Conservation (phyloP, 768 basidiomycete genomes). For the Coprinopsis strossmayeri region DNA sequence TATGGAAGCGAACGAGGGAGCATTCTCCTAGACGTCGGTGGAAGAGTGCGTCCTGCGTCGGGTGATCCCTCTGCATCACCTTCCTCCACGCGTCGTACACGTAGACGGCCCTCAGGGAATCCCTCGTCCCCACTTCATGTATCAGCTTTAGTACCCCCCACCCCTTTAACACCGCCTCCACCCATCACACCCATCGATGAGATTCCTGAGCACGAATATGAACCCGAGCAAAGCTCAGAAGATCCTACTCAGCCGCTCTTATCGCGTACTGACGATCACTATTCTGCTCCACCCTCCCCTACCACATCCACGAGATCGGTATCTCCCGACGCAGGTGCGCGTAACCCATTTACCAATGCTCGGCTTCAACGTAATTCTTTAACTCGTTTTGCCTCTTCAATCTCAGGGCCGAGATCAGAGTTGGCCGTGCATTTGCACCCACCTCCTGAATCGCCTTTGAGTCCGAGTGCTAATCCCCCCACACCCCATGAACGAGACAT, state of each 20-base stretch:
- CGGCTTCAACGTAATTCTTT: constrained; percentile 58
- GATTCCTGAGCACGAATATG: constrained; percentile 36
- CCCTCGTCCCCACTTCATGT: constrained; percentile 65
- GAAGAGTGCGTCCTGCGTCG: constrained; percentile 34
- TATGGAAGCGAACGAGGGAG: constrained; percentile 97
- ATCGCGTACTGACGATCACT: constrained; percentile 7
- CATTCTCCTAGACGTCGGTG: constrained; percentile 89
- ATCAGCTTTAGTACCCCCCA: constrained; percentile 35
- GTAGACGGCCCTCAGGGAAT: constrained; percentile 47
- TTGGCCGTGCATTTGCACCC: constrained; percentile 66
- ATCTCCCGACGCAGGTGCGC: constrained; percentile 75
- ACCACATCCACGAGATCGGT: constrained; percentile 48
- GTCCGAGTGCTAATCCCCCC: constrained; percentile 69
- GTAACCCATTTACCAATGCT: constrained; percentile 72
- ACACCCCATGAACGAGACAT: constrained; percentile 84
- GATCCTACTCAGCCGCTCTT: constrained; percentile 22
- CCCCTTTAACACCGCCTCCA: constrained; percentile 46
- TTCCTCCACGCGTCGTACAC: constrained; percentile 44
- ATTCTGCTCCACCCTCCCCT: constrained; percentile 29
- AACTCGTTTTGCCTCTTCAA: constrained; percentile 57
- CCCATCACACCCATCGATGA: constrained; percentile 80
- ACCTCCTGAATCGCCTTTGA: constrained; percentile 73
- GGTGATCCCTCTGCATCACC: constrained; percentile 42
- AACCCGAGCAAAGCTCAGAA: constrained; percentile 29
- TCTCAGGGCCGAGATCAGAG: constrained; percentile 62